Base-by-base conservation (phyloP, 805 yeast genomes). In the Zygosaccharomyces kombuchaensis region DNA sequence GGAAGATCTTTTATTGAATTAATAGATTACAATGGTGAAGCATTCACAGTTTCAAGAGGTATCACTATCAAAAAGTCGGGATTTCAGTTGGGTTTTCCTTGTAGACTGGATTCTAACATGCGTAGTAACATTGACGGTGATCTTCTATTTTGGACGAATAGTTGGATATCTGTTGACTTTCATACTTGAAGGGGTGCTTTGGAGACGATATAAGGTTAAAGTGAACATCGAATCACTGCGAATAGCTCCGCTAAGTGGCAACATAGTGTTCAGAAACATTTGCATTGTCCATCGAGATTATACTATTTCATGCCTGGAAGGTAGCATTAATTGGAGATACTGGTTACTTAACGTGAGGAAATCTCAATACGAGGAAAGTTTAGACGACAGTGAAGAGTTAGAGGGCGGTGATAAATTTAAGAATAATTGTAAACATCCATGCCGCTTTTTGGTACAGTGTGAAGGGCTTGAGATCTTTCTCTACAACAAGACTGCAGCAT, bases 301-400 rank as follows among this genome's bases (percentile, higher is more conserved):
- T 50, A 80, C 95, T 2, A 59, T 87, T 1, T 77, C 87, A 8
- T 72, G 86, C 1, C 74, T 86, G 22, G 81, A 82, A 49, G 84
- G 91, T 1, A 78, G 80, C 55, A 59, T 91, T 22, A 86, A 95
- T 0, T 93, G 98, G 98, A 67, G 95, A 49, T 91, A 88, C 63
- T 93, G 98, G 98, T 69, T 87, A 42, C 67, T 70, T 3, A 60
- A 65, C 4, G 62, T 73, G 13, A 66, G 76, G 53, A 49, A 48
- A 52, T 59, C 59, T 31, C 56, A 44, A 26, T 58, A 34, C 37
- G 48, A 48, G 19, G 54, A 46, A 25, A 23, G 34, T 14, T 38
- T 42, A 26, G 41, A 34, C 10, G 19, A 38, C n/a, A 36, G 6
- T 34, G 37, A 21, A 35, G 43, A 46, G 46, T 36, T 34, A 49